phyloP scores from a whole-genome alignment of 176 grass and related monocot species.

The Ampelocalamus luodianensis region DNA sequence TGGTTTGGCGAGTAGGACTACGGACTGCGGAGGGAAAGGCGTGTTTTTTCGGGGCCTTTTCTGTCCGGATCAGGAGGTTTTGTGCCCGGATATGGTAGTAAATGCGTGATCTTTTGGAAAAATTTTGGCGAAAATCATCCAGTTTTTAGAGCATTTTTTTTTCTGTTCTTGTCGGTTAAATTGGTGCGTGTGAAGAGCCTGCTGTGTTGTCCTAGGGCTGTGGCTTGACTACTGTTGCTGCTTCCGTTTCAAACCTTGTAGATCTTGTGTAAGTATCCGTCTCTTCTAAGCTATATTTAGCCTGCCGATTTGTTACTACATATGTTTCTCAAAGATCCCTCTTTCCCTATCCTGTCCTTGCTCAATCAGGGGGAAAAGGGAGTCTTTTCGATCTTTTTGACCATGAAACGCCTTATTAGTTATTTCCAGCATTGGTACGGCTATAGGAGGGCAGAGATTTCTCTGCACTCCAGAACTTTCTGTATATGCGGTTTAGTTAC shows the following conservation, averaged over 20 bases:
- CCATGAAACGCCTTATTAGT: not conserved
- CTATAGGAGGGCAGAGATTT: not conserved
- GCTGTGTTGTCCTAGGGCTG: not conserved
- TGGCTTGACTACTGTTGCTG: too few relatives aligned
- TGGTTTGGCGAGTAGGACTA: not conserved
- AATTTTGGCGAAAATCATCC: not conserved
- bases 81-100: not conserved
- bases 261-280: slow-evolving; percentile 23
- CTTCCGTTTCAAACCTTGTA: slow-evolving; percentile 3
- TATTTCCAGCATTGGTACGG: not conserved
- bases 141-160: not conserved
- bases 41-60: not conserved
- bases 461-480: not conserved
- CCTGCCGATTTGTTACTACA: not conserved
- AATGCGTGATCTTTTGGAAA: not conserved
- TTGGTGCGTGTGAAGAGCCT: not conserved
- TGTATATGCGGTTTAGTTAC: too few relatives aligned
- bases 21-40: not conserved
- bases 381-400: not conserved
- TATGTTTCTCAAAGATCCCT: not conserved
- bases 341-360: not conserved
- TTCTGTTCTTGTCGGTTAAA: not conserved
- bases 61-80: not conserved
- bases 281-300: not conserved
- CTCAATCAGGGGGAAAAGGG: not conserved